phyloP scores from a whole-genome alignment of 2,329 filamentous ascomycete genomes.

The Aspergillus quadricinctus region DNA sequence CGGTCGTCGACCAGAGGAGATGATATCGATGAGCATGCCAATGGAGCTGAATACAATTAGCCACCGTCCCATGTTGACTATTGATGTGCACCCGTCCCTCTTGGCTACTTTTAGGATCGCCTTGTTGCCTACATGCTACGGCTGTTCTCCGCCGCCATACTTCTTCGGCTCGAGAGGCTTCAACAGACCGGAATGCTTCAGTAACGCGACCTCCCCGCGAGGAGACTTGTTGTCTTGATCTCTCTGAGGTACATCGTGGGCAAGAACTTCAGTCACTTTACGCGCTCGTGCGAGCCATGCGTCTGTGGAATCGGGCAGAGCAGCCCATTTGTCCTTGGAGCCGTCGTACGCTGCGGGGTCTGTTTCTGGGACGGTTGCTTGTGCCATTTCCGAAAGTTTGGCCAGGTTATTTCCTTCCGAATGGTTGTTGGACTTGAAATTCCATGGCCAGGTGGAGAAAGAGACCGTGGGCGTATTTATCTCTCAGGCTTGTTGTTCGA shows the following conservation, averaged over 20 bases:
- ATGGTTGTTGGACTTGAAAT: no score
- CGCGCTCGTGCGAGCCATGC: slow-evolving; percentile 48
- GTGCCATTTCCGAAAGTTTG: slow-evolving; percentile 9
- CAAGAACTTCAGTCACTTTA: slow-evolving; percentile 48
- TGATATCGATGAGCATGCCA: slow-evolving; percentile 64
- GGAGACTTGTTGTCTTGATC: slow-evolving; percentile 53
- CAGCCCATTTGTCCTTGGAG: slow-evolving; percentile 36
- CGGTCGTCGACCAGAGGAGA: slow-evolving; percentile 59
- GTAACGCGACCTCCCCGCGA: slow-evolving; percentile 46
- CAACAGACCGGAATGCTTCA: slow-evolving; percentile 50
- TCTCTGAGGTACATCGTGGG: slow-evolving; percentile 44
- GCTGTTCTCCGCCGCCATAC: slow-evolving; percentile 51
- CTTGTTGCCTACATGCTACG: slow-evolving; percentile 55
- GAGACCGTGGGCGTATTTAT: not conserved
- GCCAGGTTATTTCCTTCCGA: not conserved
- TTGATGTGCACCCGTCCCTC: slow-evolving; percentile 53
- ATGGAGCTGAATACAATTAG: slow-evolving; percentile 42
- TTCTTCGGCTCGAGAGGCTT: slow-evolving; percentile 49
- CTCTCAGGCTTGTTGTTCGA: not conserved
- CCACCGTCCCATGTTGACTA: not conserved
- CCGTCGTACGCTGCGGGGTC: slow-evolving; percentile 40
- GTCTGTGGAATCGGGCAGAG: slow-evolving; percentile 36
- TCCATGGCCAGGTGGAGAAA: no score
- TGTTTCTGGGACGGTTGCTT: slow-evolving; percentile 18
- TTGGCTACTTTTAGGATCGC: slow-evolving; percentile 60